phyloP scores from a whole-genome alignment of 139 green algal species.

The Chlamydomonas sp. region DNA sequence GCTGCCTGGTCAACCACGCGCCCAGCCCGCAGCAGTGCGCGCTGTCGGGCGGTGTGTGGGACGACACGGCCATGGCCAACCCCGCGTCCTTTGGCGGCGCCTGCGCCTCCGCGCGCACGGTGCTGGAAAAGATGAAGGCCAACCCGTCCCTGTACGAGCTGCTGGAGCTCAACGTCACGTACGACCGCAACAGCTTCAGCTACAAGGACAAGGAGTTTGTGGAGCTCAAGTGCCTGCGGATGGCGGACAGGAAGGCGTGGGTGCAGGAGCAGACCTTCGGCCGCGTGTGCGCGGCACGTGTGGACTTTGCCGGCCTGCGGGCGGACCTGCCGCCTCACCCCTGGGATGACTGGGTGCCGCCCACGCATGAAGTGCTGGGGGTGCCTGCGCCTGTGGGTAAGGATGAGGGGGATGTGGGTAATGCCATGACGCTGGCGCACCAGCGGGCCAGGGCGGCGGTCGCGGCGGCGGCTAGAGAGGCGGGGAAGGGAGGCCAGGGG shows the following conservation, averaged over 20 bases:
- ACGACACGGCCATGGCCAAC: conserved; percentile 54
- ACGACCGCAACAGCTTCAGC: conserved; percentile 12
- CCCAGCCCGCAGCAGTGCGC: conserved; percentile 78
- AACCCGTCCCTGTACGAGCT: conserved; percentile 27
- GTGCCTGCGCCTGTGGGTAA: not conserved
- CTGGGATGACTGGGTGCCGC: conserved; percentile 31
- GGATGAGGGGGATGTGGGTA: not conserved
- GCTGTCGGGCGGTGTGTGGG: conserved; percentile 68
- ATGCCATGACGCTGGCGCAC: not conserved
- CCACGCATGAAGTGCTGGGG: not conserved
- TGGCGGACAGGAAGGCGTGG: conserved; percentile 6
- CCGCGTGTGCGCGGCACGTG: conserved; percentile 30
- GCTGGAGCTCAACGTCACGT: conserved; percentile 41
- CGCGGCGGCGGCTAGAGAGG: no score
- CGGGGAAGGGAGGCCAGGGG: no score
- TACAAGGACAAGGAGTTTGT: not conserved
- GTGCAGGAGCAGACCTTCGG: conserved; percentile 23
- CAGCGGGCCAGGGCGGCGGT: no score
- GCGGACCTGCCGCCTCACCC: conserved; percentile 26
- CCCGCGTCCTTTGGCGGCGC: conserved; percentile 14
- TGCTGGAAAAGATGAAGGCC: not conserved
- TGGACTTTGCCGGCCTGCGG: not conserved
- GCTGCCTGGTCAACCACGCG: conserved; percentile 77
- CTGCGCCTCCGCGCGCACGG: conserved; percentile 14
- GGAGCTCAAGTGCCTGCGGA: conserved; percentile 33